Conservation (phyloP, 768 basidiomycete genomes). For the Boletus rubropictus region DNA sequence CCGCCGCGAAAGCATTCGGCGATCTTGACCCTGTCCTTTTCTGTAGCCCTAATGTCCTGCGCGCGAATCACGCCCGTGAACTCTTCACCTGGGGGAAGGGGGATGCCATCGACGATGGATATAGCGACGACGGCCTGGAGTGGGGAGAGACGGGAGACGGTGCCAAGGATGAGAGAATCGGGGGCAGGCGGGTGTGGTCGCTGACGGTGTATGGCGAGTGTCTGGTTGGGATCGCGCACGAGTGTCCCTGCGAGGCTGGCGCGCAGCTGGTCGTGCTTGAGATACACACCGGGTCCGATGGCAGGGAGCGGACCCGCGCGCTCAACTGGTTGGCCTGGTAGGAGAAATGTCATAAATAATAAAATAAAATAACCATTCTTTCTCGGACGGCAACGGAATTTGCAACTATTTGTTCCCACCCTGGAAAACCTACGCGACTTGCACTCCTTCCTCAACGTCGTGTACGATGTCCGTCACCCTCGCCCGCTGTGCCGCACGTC, state of each 20-base stretch:
- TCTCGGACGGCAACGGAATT: constrained; percentile 22
- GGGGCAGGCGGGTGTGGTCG: constrained; percentile 71
- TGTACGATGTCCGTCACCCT: constrained; percentile 54
- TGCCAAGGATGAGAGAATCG: constrained; percentile 75
- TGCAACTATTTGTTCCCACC: constrained; percentile 23
- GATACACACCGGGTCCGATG: constrained; percentile 63
- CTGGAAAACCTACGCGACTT: constrained; percentile 16
- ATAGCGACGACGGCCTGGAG: constrained; percentile 80
- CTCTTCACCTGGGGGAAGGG: constrained; percentile 78
- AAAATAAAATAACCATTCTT: constrained; percentile 1
- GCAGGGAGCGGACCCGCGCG: constrained; percentile 51
- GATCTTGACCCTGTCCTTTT: constrained; percentile 86
- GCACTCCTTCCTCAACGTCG: constrained; percentile 7
- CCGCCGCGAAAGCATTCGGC: constrained; percentile 89
- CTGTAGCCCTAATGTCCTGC: constrained; percentile 86
- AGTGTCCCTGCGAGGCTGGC: constrained; percentile 70
- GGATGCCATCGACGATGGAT: constrained; percentile 80
- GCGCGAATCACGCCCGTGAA: constrained; percentile 83
- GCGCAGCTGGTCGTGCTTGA: constrained; percentile 54
- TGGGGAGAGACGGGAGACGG: constrained; percentile 77
- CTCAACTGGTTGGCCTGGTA: constrained; percentile 78
- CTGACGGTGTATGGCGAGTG: constrained; percentile 54
- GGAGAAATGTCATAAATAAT: constrained; percentile 36
- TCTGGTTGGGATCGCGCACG: constrained; percentile 35
- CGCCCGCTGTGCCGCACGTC: constrained; percentile 60